These are phyloP conservation scores for Tolypocladium amazonense DNA, from an alignment of 2,329 filamentous ascomycete species.

Conservation along the genomic window DNA sequence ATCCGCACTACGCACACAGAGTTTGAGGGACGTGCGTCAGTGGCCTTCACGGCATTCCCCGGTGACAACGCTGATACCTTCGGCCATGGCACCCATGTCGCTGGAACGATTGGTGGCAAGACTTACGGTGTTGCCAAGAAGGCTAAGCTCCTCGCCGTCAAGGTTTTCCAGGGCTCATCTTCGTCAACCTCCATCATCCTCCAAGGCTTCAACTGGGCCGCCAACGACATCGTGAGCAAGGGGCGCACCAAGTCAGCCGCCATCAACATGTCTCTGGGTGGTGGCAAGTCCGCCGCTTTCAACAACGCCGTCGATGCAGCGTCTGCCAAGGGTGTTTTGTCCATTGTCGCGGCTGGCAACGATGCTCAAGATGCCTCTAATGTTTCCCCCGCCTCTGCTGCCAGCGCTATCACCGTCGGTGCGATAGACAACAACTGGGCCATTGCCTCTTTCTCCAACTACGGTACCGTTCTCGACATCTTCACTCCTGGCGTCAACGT, in stretches of 20 bases:
- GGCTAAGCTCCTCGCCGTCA: slow-evolving; percentile 31
- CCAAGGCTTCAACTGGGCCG: slow-evolving; percentile 29
- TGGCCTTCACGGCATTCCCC: slow-evolving; percentile 14
- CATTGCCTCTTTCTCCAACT: slow-evolving; percentile 39
- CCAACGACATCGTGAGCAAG: slow-evolving; percentile 30
- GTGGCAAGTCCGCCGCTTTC: slow-evolving; percentile 30
- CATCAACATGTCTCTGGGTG: slow-evolving; percentile 47
- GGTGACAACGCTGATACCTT: slow-evolving; percentile 16
- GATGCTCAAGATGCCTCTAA: slow-evolving; percentile 17
- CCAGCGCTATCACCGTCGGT: slow-evolving; percentile 21
- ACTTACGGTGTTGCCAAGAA: slow-evolving; percentile 32
- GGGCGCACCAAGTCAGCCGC: slow-evolving; percentile 29
- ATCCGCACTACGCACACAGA: slow-evolving; percentile 42
- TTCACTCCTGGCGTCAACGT: slow-evolving; percentile 38
- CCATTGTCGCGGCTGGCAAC: slow-evolving; percentile 47
- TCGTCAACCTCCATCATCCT: slow-evolving; percentile 20
- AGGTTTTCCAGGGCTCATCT: slow-evolving; percentile 26
- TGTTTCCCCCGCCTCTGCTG: slow-evolving; percentile 19
- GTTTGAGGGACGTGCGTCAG: slow-evolving; percentile 40
- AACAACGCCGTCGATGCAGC: slow-evolving; percentile 38
- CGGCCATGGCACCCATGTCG: slow-evolving; percentile 32
- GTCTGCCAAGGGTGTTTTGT: slow-evolving; percentile 33
- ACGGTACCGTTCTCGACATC: slow-evolving; percentile 35
- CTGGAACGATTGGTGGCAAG: slow-evolving; percentile 23
- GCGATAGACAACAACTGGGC: slow-evolving; percentile 25